Evolutionary conservation across 768 basidiomycete species (phyloP).

Genomic region (Artomyces pyxidatus): DNA sequence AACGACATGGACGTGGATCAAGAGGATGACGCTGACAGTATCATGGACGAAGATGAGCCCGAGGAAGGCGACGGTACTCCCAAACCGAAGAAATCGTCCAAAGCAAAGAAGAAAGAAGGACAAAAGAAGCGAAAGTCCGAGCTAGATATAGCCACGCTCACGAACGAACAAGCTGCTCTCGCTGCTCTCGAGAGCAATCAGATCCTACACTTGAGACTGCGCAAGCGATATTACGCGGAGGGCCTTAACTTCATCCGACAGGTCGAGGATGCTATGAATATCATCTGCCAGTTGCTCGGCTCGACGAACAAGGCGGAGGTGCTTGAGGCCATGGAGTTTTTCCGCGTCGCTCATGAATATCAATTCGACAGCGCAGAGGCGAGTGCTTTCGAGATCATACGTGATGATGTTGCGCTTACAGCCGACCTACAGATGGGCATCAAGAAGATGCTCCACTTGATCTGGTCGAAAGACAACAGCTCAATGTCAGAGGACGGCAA

Average conservation of each 20-base stretch:
- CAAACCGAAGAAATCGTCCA: slow-evolving; percentile 18
- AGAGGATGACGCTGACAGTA: slow-evolving; percentile 29
- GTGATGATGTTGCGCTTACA: too few relatives aligned
- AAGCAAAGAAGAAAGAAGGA: slow-evolving; percentile 27
- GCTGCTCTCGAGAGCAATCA: slow-evolving; percentile 62
- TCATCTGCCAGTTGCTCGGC: slow-evolving; percentile 70
- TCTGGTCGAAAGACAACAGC: slow-evolving; percentile 93
- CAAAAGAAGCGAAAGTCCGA: slow-evolving; percentile 56
- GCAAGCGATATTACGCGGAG: slow-evolving; percentile 83
- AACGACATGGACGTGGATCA: slow-evolving; percentile 55
- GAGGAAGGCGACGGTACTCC: slow-evolving; percentile 26
- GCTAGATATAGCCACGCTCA: slow-evolving; percentile 60
- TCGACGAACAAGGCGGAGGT: slow-evolving; percentile 83
- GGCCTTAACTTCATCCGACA: slow-evolving; percentile 75
- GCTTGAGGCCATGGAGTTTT: slow-evolving; percentile 84
- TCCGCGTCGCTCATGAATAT: slow-evolving; percentile 74
- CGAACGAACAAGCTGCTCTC: slow-evolving; percentile 63
- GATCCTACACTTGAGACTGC: slow-evolving; percentile 56
- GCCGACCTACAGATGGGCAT: slow-evolving; percentile 70
- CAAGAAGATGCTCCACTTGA: slow-evolving; percentile 93
- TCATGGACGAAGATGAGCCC: slow-evolving; percentile 29
- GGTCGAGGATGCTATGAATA: slow-evolving; percentile 61
- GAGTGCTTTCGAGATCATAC: too few relatives aligned
- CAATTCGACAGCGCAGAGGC: slow-evolving; percentile 74
- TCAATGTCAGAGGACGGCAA: slow-evolving; percentile 64